These are phyloP conservation scores for Eleusine indica DNA, from an alignment of 176 grass and related monocot genomes.

Conservation along the genomic window DNA sequence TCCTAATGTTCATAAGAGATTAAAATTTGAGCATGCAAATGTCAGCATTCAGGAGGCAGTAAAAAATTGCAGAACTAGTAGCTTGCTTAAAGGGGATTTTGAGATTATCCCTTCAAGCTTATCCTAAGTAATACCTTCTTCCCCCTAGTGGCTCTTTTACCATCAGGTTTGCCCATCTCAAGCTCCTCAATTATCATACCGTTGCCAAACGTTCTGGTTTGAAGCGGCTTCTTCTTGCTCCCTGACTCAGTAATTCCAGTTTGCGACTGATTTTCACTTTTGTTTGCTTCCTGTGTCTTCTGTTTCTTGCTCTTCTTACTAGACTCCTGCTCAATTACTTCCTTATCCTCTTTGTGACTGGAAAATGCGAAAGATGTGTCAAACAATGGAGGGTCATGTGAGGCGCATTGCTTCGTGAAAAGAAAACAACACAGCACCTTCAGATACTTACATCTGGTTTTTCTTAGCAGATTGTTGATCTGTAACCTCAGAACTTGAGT, in stretches of 20 bases:
- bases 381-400: background rate
- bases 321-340: constrained; percentile 25
- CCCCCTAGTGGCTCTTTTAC: constrained; percentile 70
- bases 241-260: constrained; percentile 36
- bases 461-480: constrained; percentile 39
- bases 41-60: background rate
- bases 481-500: constrained; percentile 28
- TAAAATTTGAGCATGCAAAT: background rate
- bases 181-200: constrained; percentile 76
- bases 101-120: background rate
- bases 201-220: constrained; percentile 74
- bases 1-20: background rate
- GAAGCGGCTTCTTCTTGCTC: constrained; percentile 45
- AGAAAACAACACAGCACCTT: background rate
- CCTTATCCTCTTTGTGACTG: constrained; percentile 28
- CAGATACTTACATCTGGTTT: constrained; percentile 41
- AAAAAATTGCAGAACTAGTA: background rate
- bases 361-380: constrained; percentile 2
- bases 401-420: constrained; percentile 1
- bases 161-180: constrained; percentile 76
- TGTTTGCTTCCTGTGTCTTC: constrained; percentile 53
- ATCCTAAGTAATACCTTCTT: constrained; percentile 57
- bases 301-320: constrained; percentile 53
- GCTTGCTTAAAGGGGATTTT: background rate
- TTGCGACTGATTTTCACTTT: constrained; percentile 36